A percentile compares a stretch with the other conserved stretches of the same genome.
These are phyloP conservation scores for Corinectria fuckeliana DNA, from an alignment of 2,329 filamentous ascomycete species.

Conservation along the genomic window DNA sequence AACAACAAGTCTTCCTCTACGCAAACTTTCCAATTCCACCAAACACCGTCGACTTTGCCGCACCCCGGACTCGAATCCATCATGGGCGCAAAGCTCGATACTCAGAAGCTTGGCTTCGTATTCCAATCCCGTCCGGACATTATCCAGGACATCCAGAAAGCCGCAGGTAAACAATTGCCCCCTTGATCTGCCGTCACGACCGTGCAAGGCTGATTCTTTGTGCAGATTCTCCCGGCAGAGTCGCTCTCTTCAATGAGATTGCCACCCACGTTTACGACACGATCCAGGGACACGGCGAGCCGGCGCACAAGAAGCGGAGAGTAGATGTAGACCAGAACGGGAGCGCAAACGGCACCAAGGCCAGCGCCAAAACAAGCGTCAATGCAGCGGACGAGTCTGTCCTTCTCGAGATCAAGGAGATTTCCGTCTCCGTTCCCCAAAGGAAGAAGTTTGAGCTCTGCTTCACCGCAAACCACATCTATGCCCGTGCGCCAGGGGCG, in stretches of 20 bases:
- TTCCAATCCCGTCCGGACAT: constrained; percentile 65
- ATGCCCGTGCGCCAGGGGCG: constrained; percentile 60
- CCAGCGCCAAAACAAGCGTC: constrained; percentile 31
- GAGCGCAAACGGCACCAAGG: constrained; percentile 22
- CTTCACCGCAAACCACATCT: constrained; percentile 65
- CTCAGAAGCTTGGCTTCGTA: constrained; percentile 56
- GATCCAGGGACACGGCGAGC: constrained; percentile 49
- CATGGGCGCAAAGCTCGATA: constrained; percentile 56
- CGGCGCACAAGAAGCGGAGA: constrained; percentile 59
- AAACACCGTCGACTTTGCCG: constrained; percentile 26
- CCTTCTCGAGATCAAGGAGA: constrained; percentile 67
- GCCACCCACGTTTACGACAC: constrained; percentile 57
- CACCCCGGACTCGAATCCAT: constrained; percentile 18
- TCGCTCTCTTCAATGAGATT: constrained; percentile 64
- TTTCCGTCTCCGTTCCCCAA: constrained; percentile 71
- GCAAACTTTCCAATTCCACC: constrained; percentile 15
- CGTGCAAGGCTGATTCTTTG: constrained; percentile 15
- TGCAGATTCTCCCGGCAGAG: constrained; percentile 56
- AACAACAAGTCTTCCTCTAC: background rate
- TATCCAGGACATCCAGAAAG: constrained; percentile 57
- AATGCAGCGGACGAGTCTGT: constrained; percentile 58
- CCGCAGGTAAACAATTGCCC: constrained; percentile 54
- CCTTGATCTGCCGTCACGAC: constrained; percentile 24
- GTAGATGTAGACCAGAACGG: constrained; percentile 51
- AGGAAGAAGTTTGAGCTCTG: constrained; percentile 72